Conservation (phyloP, 2,329 filamentous ascomycete species). For the Alternaria novae-zelandiae region DNA sequence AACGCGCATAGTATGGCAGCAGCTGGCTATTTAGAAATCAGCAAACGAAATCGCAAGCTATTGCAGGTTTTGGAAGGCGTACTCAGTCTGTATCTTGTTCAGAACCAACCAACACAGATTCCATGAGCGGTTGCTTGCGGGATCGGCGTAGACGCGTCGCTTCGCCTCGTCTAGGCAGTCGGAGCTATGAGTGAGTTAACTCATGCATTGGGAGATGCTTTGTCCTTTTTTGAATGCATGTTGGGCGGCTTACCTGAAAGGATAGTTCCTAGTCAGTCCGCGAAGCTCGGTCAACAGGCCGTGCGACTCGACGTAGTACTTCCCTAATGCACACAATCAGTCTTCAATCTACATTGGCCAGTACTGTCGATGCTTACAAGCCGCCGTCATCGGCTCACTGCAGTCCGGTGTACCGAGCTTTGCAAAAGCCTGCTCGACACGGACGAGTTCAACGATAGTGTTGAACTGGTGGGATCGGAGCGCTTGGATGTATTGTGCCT, state of each 20-base stretch:
- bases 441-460: slow-evolving; percentile 73
- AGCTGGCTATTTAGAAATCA: slow-evolving; percentile 57
- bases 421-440: slow-evolving; percentile 71
- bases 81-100: slow-evolving; percentile 70
- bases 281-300: slow-evolving; percentile 74
- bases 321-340: slow-evolving; percentile 46
- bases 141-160: slow-evolving; percentile 67
- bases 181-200: slow-evolving; percentile 49
- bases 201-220: not conserved
- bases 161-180: slow-evolving; percentile 71
- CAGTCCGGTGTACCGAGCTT: slow-evolving; percentile 65
- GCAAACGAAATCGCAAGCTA: not conserved
- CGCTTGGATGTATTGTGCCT: slow-evolving; percentile 66
- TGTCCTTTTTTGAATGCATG: too few species aligned
- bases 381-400: slow-evolving; percentile 70
- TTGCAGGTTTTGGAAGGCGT: slow-evolving; percentile 40
- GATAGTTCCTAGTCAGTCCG: slow-evolving; percentile 70
- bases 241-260: slow-evolving; percentile 57
- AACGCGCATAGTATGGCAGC: slow-evolving; percentile 65
- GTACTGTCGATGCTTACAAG: slow-evolving; percentile 54
- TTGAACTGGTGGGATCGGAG: slow-evolving; percentile 73
- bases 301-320: slow-evolving; percentile 73
- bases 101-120: slow-evolving; percentile 78
- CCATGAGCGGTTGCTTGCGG: slow-evolving; percentile 73
- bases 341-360: not conserved